Evolutionary conservation across 2,329 filamentous ascomycete species (phyloP), one percentile per base, ranked within the genome.

Genomic region (Apiospora phragmitis): DNA sequence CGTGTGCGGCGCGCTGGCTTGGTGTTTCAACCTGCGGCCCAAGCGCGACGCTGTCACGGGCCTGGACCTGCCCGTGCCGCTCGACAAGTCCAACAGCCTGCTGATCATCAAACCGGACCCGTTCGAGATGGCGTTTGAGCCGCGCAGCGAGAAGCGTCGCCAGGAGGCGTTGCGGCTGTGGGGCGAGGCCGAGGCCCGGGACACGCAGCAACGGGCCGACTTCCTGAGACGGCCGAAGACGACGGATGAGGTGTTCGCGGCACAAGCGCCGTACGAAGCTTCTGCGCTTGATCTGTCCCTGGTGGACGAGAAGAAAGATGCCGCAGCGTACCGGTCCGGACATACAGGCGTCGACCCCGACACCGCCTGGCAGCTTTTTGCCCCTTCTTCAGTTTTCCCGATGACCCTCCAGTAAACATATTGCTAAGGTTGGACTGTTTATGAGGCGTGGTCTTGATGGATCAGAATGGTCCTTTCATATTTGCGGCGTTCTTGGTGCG

Each of bases 21-120:
- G 80, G 80, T 78, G 76, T 65, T 82, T 82, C 71, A 79, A 78
- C 66, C 83, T 85, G 70, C 82, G 81, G 72, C 73, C 70, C 26
- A 88, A 88, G 80, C 76, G 83, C 5, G 80, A 86, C 70, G 79
- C 83, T 0, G 70, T 72, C 1, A 83, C 84, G 1, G 82, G 82
- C 4, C 47, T 75, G 18, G 79, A 83, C 38, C 76, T 85, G 4
- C 81, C 84, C 4, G 82, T 86, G 0, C 82, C 83, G 0, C 72
- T 83, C 4, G 77, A 86, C 76, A 86, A 87, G 79, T 86, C 82
- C 49, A 88, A 88, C 75, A 87, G 85, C 6, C 79, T 88, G 18
- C 81, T 89, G 21, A 88, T 89, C 74, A 84, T 88, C 79, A 88
- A 88, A 80, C 87, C 87, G 0, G 85, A 88, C 72, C 82, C 84